Percentiles rank a stretch among this genome's conserved stretches.
Evolutionary conservation across 352 stramenopile genomes (phyloP).

Genomic region (Pythium pectinolyticum): DNA sequence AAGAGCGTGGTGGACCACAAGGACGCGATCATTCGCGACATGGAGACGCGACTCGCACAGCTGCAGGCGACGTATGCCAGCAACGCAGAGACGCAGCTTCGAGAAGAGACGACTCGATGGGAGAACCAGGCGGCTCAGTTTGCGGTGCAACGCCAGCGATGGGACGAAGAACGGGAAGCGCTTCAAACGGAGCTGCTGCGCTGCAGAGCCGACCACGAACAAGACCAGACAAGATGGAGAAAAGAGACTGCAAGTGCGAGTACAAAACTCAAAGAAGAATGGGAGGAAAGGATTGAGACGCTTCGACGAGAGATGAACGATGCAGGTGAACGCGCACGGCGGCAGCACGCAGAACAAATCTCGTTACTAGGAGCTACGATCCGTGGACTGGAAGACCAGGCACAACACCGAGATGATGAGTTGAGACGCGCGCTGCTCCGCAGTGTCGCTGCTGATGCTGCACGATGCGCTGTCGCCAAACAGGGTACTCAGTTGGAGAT

Average conservation of each 20-base stretch:
- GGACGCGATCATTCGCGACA: constrained; percentile 51
- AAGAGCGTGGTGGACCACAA: constrained; percentile 74
- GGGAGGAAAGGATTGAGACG: neutral
- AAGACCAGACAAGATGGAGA: neutral
- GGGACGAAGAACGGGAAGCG: neutral
- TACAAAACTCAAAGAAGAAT: neutral
- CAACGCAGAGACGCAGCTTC: constrained; percentile 6
- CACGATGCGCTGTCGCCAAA: neutral
- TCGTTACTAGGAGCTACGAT: neutral
- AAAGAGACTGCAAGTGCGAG: neutral
- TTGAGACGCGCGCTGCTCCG: neutral
- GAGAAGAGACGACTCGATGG: constrained; percentile 21
- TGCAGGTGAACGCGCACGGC: neutral
- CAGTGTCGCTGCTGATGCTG: neutral
- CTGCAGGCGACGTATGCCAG: constrained; percentile 24
- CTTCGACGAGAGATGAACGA: neutral
- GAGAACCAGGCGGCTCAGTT: constrained; percentile 12
- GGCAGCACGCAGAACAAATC: neutral
- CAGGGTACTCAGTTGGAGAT: neutral
- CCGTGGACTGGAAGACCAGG: neutral
- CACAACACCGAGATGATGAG: neutral
- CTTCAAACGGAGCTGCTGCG: neutral
- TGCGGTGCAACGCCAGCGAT: neutral
- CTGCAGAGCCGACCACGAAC: neutral
- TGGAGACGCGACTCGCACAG: constrained; percentile 44